Evolutionary conservation across 2,329 filamentous ascomycete species (phyloP).

Genomic region (Penicillium sp.): DNA sequence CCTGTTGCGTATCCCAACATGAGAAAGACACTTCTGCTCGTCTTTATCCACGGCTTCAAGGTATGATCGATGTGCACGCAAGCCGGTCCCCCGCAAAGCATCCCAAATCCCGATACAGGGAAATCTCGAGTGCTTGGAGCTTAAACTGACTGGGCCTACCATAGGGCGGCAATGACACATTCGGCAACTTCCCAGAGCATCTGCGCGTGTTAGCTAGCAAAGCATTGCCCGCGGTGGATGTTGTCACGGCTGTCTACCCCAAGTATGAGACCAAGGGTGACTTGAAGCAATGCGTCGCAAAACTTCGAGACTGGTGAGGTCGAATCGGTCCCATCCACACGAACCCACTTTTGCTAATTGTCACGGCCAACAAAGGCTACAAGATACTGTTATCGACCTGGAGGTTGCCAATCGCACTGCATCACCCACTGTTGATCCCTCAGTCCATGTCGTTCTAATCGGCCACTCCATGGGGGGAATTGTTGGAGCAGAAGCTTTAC

Average conservation of each 20-base stretch:
- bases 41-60: slow-evolving; percentile 54
- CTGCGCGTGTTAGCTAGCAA: slow-evolving; percentile 44
- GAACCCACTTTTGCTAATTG: background rate
- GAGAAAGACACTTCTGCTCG: slow-evolving; percentile 49
- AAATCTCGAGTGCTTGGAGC: background rate
- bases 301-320: slow-evolving; percentile 51
- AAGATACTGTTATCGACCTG: slow-evolving; percentile 90
- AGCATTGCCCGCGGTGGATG: slow-evolving; percentile 44
- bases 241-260: slow-evolving; percentile 48
- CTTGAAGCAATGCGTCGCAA: slow-evolving; percentile 46
- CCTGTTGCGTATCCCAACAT: slow-evolving; percentile 27
- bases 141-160: slow-evolving; percentile 2
- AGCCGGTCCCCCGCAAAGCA: slow-evolving; percentile 3
- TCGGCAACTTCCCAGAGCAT: slow-evolving; percentile 48
- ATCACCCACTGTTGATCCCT: slow-evolving; percentile 82
- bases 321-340: background rate
- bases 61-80: slow-evolving; percentile 27
- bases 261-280: slow-evolving; percentile 53
- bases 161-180: slow-evolving; percentile 53
- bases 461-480: slow-evolving; percentile 94
- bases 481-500: slow-evolving; percentile 83
- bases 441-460: slow-evolving; percentile 76
- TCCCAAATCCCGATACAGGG: background rate
- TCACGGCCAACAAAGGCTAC: slow-evolving; percentile 59
- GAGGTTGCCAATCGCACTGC: slow-evolving; percentile 80